Conservation (phyloP, 129 eudicot genomes). For the Chrysanthemum lavandulifolium region DNA sequence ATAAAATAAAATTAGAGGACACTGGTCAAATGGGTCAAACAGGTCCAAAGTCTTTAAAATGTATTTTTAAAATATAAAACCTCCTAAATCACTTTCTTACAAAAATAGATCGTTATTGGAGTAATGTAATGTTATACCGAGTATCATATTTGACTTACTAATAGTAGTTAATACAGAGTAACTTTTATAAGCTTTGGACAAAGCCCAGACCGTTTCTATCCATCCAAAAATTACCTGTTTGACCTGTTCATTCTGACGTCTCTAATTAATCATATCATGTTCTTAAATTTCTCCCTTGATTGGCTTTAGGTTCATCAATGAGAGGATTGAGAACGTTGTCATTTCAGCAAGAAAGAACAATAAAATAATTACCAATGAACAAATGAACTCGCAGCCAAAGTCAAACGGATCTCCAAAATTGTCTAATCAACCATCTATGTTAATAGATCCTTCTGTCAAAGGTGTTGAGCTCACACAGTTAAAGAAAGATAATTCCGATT, state of each 20-base stretch:
- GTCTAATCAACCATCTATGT: conserved; percentile 51
- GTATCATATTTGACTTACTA: background rate
- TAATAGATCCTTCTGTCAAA: conserved; percentile 70
- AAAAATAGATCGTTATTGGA: background rate
- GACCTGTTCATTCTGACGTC: background rate
- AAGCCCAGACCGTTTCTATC: background rate
- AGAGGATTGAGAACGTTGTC: conserved; percentile 82
- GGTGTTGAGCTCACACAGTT: conserved; percentile 88
- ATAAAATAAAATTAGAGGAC: no score
- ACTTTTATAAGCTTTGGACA: background rate
- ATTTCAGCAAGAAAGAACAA: conserved; percentile 54
- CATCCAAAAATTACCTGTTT: background rate
- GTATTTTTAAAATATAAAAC: conserved; percentile 1
- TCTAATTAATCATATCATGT: background rate
- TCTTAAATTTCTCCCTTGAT: conserved; percentile 27
- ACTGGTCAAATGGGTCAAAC: no score
- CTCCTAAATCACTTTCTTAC: background rate
- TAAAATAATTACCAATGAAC: conserved; percentile 49
- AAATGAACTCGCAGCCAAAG: conserved; percentile 37
- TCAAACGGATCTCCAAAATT: conserved; percentile 46
- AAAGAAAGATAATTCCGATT: conserved; percentile 52
- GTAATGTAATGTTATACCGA: background rate
- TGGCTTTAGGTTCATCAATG: conserved; percentile 84
- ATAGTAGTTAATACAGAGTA: background rate
- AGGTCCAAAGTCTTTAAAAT: conserved; percentile 1